phyloP scores from a whole-genome alignment of 441 rosid species.

The Erysimum cheiri region DNA sequence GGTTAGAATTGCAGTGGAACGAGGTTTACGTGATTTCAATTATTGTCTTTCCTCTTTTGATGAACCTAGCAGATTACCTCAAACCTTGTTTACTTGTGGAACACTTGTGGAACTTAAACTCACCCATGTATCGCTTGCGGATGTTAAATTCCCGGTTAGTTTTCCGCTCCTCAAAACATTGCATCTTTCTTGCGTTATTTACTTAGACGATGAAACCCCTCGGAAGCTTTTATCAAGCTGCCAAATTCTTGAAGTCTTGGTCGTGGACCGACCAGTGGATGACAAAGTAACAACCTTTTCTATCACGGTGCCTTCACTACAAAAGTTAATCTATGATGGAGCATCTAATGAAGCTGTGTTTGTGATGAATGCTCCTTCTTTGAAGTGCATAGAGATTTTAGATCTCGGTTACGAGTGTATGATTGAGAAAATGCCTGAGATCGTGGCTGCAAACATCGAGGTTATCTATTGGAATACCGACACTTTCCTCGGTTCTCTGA shows the following conservation, averaged over 20 bases:
- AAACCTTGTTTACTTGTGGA: conserved; percentile 29
- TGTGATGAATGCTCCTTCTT: conserved; percentile 25
- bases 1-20: conserved; percentile 20
- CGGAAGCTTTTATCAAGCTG: conserved; percentile 29
- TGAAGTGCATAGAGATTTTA: background rate
- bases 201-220: conserved; percentile 17
- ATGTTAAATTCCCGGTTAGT: conserved; percentile 4
- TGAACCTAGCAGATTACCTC: background rate
- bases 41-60: background rate
- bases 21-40: conserved; percentile 24
- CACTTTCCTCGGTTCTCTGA: background rate
- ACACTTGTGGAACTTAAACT: conserved; percentile 22
- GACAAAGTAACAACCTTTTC: conserved; percentile 8
- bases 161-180: conserved; percentile 18
- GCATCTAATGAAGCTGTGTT: background rate
- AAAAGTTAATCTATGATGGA: background rate
- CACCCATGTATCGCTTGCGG: conserved; percentile 4
- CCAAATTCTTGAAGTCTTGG: conserved; percentile 25
- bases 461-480: conserved; percentile 14
- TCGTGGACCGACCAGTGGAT: background rate
- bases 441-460: conserved; percentile 3
- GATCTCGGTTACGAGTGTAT: background rate
- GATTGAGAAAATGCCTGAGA: conserved; percentile 7
- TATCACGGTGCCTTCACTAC: conserved; percentile 4
- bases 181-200: background rate